Percentiles rank a stretch among this genome's conserved stretches.
These are phyloP conservation scores for Colletotrichum kahawae DNA, from an alignment of 2,329 filamentous ascomycete species.

Conservation along the genomic window DNA sequence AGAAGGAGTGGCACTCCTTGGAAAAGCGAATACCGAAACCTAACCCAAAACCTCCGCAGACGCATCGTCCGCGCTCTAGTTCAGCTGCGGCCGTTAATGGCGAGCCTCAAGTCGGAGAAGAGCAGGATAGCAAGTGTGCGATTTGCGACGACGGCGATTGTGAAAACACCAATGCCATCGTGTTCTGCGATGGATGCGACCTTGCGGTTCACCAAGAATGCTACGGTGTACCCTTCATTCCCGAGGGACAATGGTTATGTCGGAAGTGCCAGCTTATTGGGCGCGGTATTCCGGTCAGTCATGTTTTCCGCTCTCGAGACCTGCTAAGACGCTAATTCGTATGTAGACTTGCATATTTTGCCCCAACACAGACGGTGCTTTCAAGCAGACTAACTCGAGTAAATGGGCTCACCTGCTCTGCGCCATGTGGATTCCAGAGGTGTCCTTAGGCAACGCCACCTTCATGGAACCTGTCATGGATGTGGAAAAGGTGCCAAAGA, in stretches of 20 bases:
- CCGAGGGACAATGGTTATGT: conserved; percentile 97
- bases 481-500: conserved; percentile 95
- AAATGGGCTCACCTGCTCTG: conserved; percentile 98
- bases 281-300: conserved; percentile 78
- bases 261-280: conserved; percentile 96
- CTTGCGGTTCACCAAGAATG: conserved; percentile 98
- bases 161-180: conserved; percentile 98
- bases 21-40: conserved; percentile 97
- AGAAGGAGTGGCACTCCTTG: conserved; percentile 96
- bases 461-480: conserved; percentile 99
- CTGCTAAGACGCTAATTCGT: neutral
- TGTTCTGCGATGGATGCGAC: conserved; percentile 98
- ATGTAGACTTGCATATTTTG: conserved; percentile 92
- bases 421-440: conserved; percentile 98
- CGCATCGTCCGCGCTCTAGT: conserved; percentile 88
- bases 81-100: conserved; percentile 96
- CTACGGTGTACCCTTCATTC: conserved; percentile 98
- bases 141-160: conserved; percentile 99
- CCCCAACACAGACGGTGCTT: conserved; percentile 94
- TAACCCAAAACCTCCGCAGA: conserved; percentile 94
- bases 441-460: conserved; percentile 91
- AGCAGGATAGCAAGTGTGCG: conserved; percentile 95
- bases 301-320: neutral
- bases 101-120: conserved; percentile 84
- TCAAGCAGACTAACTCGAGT: conserved; percentile 95